phyloP scores from a whole-genome alignment of 1,284 basidiomycete genomes.

The Pseudomicrostroma phylloplanum region DNA sequence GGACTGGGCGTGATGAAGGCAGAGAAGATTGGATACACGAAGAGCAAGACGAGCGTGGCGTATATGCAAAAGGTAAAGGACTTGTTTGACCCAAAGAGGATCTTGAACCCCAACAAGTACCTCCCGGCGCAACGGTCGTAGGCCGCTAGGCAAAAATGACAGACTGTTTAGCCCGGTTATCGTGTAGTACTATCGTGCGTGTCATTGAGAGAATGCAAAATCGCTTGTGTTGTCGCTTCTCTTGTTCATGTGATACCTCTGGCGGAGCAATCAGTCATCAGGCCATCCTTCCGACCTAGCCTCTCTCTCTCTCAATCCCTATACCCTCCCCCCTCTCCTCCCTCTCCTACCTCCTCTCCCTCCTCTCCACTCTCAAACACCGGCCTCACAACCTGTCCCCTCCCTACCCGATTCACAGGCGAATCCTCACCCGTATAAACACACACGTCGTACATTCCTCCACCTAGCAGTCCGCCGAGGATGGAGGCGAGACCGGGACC shows the following conservation, averaged over 20 bases:
- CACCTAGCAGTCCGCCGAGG: conserved; percentile 47
- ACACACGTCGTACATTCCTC: conserved; percentile 45
- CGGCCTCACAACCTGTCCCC: not conserved
- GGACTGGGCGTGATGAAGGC: conserved; percentile 94
- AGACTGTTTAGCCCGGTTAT: too few species aligned
- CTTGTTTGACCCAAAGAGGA: conserved; percentile 82
- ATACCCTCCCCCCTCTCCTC: too few species aligned
- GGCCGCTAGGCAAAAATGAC: too few species aligned
- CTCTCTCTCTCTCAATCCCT: too few species aligned
- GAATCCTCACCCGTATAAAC: conserved; percentile 51
- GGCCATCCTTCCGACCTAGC: too few species aligned
- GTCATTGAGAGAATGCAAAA: too few species aligned
- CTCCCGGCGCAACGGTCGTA: not conserved
- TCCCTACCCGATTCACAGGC: conserved; percentile 30
- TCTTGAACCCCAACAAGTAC: conserved; percentile 79
- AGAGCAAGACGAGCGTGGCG: conserved; percentile 69
- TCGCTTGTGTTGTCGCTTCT: too few species aligned
- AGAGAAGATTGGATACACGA: conserved; percentile 81
- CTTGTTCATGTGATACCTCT: too few species aligned
- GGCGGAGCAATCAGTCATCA: too few species aligned
- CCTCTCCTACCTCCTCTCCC: not conserved
- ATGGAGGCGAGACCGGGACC: conserved; percentile 54
- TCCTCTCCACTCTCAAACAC: too few species aligned
- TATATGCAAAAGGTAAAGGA: conserved; percentile 85
- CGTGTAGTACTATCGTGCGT: too few species aligned